Evolutionary conservation across 1,139 yeast genomes (phyloP).

Genomic region (Blastobotrys raffinosifermentans): DNA sequence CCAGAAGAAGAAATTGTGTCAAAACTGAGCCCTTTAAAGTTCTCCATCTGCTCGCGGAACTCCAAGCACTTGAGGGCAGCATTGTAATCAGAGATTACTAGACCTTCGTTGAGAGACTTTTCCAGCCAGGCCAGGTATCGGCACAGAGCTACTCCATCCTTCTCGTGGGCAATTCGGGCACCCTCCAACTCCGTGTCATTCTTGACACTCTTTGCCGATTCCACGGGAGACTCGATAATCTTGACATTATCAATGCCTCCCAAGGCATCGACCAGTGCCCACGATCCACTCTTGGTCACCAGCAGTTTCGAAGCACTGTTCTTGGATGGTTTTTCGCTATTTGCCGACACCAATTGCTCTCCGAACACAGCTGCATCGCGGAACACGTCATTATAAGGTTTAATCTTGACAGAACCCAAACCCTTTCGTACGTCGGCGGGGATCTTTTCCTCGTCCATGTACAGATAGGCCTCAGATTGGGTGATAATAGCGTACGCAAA

Average conservation of each 20-base stretch:
- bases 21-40: conserved; percentile 80
- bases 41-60: conserved; percentile 47
- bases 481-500: conserved; percentile 72
- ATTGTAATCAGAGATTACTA: conserved; percentile 65
- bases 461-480: conserved; percentile 50
- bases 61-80: conserved; percentile 65
- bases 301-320: conserved; percentile 37
- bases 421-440: conserved; percentile 36
- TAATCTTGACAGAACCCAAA: conserved; percentile 28
- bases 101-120: conserved; percentile 46
- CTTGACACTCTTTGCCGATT: conserved; percentile 71
- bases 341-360: conserved; percentile 33
- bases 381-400: conserved; percentile 33
- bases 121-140: conserved; percentile 88
- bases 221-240: conserved; percentile 53
- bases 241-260: conserved; percentile 40
- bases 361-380: conserved; percentile 28
- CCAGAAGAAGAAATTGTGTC: conserved; percentile 93
- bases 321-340: conserved; percentile 11
- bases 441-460: conserved; percentile 65
- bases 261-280: conserved; percentile 67
- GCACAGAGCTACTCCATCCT: conserved; percentile 80
- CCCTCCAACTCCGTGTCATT: conserved; percentile 69
- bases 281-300: conserved; percentile 63
- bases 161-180: conserved; percentile 70